phyloP scores from a whole-genome alignment of 257 asterid species.

The Nicotiana benthamiana region DNA sequence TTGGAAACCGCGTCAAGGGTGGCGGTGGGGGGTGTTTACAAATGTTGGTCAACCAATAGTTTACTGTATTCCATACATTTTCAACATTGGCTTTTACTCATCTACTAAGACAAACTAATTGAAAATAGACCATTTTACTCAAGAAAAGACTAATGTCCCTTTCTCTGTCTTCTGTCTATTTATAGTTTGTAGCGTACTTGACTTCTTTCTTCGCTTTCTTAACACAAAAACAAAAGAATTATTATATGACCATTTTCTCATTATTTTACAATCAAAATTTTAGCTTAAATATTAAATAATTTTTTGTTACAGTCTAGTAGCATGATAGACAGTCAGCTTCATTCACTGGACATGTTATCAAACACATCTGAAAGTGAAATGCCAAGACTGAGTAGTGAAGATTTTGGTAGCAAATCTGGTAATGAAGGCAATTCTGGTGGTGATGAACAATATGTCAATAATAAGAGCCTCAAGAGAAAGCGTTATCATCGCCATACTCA shows the following conservation, averaged over 20 bases:
- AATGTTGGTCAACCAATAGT: neutral
- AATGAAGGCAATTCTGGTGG: slow-evolving; percentile 8
- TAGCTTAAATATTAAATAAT: neutral
- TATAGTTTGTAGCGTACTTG: neutral
- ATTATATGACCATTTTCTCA: neutral
- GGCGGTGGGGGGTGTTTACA: neutral
- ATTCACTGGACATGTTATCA: neutral
- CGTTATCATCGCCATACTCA: slow-evolving; percentile 39
- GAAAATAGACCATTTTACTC: neutral
- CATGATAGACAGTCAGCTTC: neutral
- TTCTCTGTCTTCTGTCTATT: neutral
- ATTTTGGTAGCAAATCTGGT: neutral
- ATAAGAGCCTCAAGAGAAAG: slow-evolving; percentile 9
- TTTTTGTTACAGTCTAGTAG: neutral
- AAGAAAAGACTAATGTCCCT: neutral
- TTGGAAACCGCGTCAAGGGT: neutral
- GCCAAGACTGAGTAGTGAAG: neutral
- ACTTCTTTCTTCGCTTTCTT: neutral
- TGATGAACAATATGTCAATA: neutral
- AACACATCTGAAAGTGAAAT: slow-evolving; percentile 5
- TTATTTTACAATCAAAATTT: neutral
- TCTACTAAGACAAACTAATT: neutral
- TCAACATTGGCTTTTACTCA: neutral
- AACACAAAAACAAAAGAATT: neutral
- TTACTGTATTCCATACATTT: neutral